Evolutionary conservation across 2,329 filamentous ascomycete species (phyloP).

Genomic region (Xylaria sp.): DNA sequence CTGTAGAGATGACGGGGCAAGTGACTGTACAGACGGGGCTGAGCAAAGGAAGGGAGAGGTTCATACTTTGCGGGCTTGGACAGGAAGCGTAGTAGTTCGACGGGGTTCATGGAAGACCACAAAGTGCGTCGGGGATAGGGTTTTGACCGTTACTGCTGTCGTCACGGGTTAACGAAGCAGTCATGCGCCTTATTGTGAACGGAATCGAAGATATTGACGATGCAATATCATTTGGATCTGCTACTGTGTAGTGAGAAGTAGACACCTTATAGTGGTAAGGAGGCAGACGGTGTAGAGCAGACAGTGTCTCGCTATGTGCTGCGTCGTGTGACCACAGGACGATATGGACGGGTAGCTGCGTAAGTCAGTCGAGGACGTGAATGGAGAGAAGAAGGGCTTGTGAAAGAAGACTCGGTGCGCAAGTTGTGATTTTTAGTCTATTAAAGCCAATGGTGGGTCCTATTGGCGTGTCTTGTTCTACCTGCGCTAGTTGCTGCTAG

Average conservation of each 20-base stretch:
- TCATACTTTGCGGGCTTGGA: slow-evolving; percentile 90
- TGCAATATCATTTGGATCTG: slow-evolving; percentile 7
- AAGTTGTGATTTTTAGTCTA: slow-evolving; percentile 20
- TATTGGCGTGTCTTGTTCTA: slow-evolving; percentile 5
- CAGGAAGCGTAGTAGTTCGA: slow-evolving; percentile 90
- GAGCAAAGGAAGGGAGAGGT: slow-evolving; percentile 47
- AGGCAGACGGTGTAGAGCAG: neutral
- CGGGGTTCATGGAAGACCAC: slow-evolving; percentile 83
- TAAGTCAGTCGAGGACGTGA: neutral
- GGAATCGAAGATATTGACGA: slow-evolving; percentile 12
- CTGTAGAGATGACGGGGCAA: neutral
- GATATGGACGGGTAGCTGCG: slow-evolving; percentile 2
- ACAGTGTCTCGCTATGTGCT: neutral
- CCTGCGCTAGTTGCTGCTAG: slow-evolving; percentile 1
- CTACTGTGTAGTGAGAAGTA: neutral
- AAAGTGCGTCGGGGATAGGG: slow-evolving; percentile 39
- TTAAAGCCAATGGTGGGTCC: slow-evolving; percentile 24
- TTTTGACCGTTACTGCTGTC: slow-evolving; percentile 39
- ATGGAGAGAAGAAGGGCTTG: neutral
- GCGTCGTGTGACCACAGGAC: slow-evolving; percentile 41
- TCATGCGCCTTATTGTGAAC: slow-evolving; percentile 22
- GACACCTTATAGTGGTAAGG: neutral
- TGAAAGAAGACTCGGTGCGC: slow-evolving; percentile 12
- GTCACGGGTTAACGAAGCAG: slow-evolving; percentile 31
- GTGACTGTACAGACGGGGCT: no score